These are phyloP conservation scores for Oxytropis ochrocephala DNA, from an alignment of 306 rosid genomes.

Conservation along the genomic window DNA sequence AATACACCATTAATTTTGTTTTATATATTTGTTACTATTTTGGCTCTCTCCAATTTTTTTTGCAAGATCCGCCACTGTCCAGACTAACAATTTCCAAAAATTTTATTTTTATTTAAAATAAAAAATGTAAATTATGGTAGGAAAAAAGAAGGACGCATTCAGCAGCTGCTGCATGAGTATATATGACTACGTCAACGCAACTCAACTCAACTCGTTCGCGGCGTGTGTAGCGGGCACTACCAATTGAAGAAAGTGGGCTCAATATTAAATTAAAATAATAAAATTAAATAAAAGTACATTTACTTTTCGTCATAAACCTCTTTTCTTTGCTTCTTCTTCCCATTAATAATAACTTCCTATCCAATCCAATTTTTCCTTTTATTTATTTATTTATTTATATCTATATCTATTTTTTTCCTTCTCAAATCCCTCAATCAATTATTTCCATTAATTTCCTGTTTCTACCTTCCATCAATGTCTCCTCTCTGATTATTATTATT, in stretches of 20 bases:
- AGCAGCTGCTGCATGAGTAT: no score
- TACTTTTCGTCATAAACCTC: background rate
- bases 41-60: no score
- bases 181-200: background rate
- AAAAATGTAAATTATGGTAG: no score
- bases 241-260: background rate
- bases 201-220: background rate
- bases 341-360: background rate
- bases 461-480: slow-evolving; percentile 7
- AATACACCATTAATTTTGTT: no score
- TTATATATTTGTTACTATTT: no score
- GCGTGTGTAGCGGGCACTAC: background rate
- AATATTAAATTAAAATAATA: background rate
- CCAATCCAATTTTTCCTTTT: slow-evolving; percentile 1
- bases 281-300: background rate
- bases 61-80: no score
- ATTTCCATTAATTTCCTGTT: background rate
- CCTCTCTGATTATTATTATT: slow-evolving; percentile 2
- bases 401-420: background rate
- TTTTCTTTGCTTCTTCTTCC: background rate
- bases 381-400: no score
- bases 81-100: no score
- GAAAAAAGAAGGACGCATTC: no score
- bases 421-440: background rate
- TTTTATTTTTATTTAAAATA: no score